Conservation (phyloP, 208 protist species). For the Tritrichomonas musculus region DNA sequence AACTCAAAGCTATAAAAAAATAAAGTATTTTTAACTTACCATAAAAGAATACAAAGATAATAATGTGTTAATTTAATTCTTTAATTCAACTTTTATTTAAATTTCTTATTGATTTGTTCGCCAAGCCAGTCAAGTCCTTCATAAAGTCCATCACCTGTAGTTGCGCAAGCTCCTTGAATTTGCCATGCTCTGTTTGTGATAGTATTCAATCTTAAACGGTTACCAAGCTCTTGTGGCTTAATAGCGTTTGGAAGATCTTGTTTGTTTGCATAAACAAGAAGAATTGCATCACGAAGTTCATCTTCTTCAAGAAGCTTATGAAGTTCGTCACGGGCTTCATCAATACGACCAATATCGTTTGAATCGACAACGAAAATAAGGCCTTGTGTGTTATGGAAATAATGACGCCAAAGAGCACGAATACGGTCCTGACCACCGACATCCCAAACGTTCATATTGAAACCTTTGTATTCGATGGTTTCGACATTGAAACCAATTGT, state of each 20-base stretch:
- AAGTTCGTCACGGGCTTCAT: conserved; percentile 46
- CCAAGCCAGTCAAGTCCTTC: too few relatives aligned
- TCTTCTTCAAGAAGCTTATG: conserved; percentile 88
- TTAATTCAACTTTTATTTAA: too few relatives aligned
- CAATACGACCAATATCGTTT: conserved; percentile 80
- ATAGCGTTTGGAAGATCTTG: conserved; percentile 94
- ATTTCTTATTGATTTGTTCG: conserved; percentile 10
- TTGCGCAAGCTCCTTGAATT: conserved; percentile 82
- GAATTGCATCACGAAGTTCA: conserved; percentile 80
- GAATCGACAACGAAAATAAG: conserved; percentile 93
- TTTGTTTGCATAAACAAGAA: too few relatives aligned
- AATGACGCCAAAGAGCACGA: conserved; percentile 85
- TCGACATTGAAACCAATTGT: too few relatives aligned
- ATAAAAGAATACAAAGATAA: too few relatives aligned
- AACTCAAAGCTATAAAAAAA: too few relatives aligned
- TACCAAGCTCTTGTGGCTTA: conserved; percentile 80
- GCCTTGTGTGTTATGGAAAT: too few relatives aligned
- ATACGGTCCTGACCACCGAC: conserved; percentile 89
- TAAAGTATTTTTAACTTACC: too few relatives aligned
- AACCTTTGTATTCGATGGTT: conserved; percentile 63
- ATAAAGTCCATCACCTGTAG: conserved; percentile 84
- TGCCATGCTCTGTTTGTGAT: conserved; percentile 79
- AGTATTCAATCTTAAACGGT: conserved; percentile 78
- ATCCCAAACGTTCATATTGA: conserved; percentile 79
- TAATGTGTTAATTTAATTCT: too few relatives aligned